A percentile compares a stretch with the other conserved stretches of the same genome.
Conservation (phyloP, 345 rosid species). For the Salix caprea region DNA sequence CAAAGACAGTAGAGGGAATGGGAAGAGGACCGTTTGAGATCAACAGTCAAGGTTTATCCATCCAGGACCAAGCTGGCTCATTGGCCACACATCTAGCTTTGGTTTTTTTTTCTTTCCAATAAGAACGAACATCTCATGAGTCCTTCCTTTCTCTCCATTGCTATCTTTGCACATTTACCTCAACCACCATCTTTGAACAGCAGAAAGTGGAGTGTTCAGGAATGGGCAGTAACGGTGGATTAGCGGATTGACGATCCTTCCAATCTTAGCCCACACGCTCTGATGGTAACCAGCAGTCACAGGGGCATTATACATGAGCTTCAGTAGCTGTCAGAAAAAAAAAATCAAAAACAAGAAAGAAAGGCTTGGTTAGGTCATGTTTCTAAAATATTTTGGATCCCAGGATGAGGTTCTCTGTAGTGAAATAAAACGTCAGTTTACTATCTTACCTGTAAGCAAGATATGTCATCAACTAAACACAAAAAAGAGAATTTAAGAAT, state of each 20-base stretch:
- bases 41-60: neutral
- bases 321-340: slow-evolving; percentile 57
- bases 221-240: slow-evolving; percentile 69
- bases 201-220: slow-evolving; percentile 57
- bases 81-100: neutral
- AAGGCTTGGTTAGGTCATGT: neutral
- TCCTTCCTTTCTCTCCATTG: neutral
- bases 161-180: slow-evolving; percentile 35
- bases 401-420: neutral
- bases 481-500: neutral
- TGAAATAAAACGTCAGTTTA: neutral
- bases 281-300: slow-evolving; percentile 83
- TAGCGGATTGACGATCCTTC: slow-evolving; percentile 56
- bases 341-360: neutral
- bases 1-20: neutral
- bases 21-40: neutral
- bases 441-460: neutral
- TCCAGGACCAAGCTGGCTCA: neutral
- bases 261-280: slow-evolving; percentile 78
- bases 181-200: slow-evolving; percentile 88
- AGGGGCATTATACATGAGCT: slow-evolving; percentile 96
- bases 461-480: neutral
- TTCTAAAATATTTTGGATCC: neutral
- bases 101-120: neutral
- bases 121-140: neutral